Evolutionary conservation across 2,329 filamentous ascomycete species (phyloP), one percentile per base, ranked within the genome.

Genomic region (Dothideomycetes sp.): DNA sequence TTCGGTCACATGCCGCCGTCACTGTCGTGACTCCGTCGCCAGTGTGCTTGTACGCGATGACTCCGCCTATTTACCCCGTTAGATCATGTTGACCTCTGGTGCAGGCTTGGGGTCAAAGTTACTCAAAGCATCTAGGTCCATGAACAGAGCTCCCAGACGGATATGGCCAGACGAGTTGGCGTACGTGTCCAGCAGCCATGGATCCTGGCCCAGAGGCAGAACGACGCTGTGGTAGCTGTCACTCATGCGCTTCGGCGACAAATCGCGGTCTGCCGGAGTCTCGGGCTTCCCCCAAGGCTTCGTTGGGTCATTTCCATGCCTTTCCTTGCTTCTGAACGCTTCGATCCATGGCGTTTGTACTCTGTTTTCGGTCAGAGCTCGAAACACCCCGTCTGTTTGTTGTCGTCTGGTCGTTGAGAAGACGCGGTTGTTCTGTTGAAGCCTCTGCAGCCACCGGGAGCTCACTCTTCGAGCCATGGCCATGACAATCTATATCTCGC

Each of bases 161-260:
- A 88, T 82, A 50, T 85, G 80, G 0, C 83, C 83, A 0, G 76
- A 78, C 1, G 81, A 73, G 59, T 87, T 87, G 53, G 85, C 74
- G 54, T 88, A 88, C 0, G 78, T 82, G 55, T 88, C 83, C 9
- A 83, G 70, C 10, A 88, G 65, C 80, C 80, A 87, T 37, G 81
- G 80, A 54, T 87, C 83, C 53, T 76, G 78, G 5, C 76, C 80
- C 8, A 87, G 65, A 5, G 81, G 81, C 19, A 86, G 64, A 12
- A 83, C 74, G 32, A 82, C 74, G 42, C 73, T 73, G 53, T 82
- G 77, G 55, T 79, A 81, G 60, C 77, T 82, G 53, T 85, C 79
- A 17, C 69, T 71, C 80, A 84, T 84, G 56, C 68, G 76, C 59
- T 78, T 82, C 1, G 80, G 79, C 9, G 65, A 67, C 48, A 83